Conservation (phyloP, 73 alveolate genomes). For the Paramecium caudatum region DNA sequence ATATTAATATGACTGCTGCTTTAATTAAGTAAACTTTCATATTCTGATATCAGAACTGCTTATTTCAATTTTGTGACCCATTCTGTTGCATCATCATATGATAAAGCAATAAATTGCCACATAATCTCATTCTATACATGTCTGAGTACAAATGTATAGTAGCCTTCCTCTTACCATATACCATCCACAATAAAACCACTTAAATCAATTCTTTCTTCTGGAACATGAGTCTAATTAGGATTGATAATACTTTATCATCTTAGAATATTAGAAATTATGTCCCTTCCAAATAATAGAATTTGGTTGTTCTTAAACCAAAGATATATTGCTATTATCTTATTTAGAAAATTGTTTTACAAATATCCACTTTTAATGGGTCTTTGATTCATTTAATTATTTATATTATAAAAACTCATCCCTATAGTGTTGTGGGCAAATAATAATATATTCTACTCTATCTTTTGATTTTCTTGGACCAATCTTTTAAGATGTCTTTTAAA, state of each 20-base stretch:
- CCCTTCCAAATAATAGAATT: slow-evolving; percentile 54
- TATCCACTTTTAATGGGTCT: slow-evolving; percentile 67
- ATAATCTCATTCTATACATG: not conserved
- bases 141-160: slow-evolving; percentile 31
- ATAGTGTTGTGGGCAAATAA: no score
- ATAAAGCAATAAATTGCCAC: not conserved
- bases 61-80: slow-evolving; percentile 61
- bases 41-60: slow-evolving; percentile 50
- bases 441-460: no score
- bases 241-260: slow-evolving; percentile 47
- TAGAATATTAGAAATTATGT: slow-evolving; percentile 50
- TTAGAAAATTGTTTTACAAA: slow-evolving; percentile 5
- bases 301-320: slow-evolving; percentile 26
- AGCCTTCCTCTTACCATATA: slow-evolving; percentile 61
- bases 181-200: slow-evolving; percentile 66
- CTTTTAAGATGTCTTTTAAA: no score
- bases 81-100: slow-evolving; percentile 62
- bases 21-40: not conserved
- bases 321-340: slow-evolving; percentile 13
- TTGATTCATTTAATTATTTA: slow-evolving; percentile 51
- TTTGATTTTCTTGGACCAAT: no score
- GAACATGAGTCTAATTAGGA: slow-evolving; percentile 43
- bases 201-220: slow-evolving; percentile 40
- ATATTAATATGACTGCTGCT: not conserved
- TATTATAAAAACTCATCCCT: no score